Evolutionary conservation across 805 yeast genomes (phyloP).

Genomic region (Saccharomyces jurei): DNA sequence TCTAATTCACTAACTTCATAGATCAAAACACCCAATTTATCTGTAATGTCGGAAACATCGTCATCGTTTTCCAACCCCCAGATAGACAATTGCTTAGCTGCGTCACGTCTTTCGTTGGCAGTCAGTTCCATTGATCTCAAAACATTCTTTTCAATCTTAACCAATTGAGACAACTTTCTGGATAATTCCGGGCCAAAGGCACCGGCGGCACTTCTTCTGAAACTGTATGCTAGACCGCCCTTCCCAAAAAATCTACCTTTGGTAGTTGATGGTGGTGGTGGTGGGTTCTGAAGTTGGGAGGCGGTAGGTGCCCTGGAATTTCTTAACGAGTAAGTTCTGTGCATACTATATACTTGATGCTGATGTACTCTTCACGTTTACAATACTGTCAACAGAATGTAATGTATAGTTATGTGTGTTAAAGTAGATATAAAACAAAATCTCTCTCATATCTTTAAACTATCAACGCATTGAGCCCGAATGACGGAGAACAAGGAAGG

Average conservation of each 20-base stretch:
- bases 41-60: slow-evolving; percentile 79
- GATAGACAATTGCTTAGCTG: slow-evolving; percentile 70
- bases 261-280: slow-evolving; percentile 89
- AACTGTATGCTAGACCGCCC: slow-evolving; percentile 48
- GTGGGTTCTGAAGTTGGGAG: slow-evolving; percentile 87
- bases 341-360: slow-evolving; percentile 46
- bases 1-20: slow-evolving; percentile 81
- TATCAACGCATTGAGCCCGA: background rate
- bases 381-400: background rate
- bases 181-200: slow-evolving; percentile 74
- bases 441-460: background rate
- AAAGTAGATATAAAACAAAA: background rate
- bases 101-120: slow-evolving; percentile 71
- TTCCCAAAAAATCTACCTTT: slow-evolving; percentile 80
- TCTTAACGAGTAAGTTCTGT: slow-evolving; percentile 96
- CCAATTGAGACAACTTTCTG: slow-evolving; percentile 62
- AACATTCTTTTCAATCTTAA: slow-evolving; percentile 76
- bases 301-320: slow-evolving; percentile 95
- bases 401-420: background rate
- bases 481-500: background rate
- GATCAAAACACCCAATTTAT: slow-evolving; percentile 74
- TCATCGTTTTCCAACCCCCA: slow-evolving; percentile 89
- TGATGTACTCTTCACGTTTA: background rate
- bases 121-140: slow-evolving; percentile 71
- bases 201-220: slow-evolving; percentile 70